Percentiles rank a stretch among this genome's conserved stretches.
These are phyloP conservation scores for Pseudogymnoascus sp. DNA, from an alignment of 2,329 filamentous ascomycete species.

Conservation along the genomic window DNA sequence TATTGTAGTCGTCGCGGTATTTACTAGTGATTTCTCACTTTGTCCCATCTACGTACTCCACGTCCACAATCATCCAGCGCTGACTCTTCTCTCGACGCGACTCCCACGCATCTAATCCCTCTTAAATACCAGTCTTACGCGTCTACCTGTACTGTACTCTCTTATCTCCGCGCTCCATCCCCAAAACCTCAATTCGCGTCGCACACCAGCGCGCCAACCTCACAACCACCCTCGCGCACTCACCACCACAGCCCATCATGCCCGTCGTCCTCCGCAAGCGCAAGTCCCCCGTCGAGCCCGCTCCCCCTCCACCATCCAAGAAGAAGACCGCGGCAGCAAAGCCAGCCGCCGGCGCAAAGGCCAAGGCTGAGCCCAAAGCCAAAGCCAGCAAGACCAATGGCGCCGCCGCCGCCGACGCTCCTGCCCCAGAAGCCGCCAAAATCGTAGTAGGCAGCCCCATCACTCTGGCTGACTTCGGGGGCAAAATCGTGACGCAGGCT, in stretches of 20 bases:
- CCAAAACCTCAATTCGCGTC: background rate
- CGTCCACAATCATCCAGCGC: background rate
- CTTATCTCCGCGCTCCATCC: background rate
- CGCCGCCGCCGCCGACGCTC: constrained; percentile 16
- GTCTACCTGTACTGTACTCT: background rate
- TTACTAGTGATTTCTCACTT: background rate
- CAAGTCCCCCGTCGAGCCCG: constrained; percentile 44
- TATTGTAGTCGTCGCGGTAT: background rate
- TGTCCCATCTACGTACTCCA: background rate
- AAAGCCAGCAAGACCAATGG: constrained; percentile 18
- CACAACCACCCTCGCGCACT: background rate
- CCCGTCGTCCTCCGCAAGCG: constrained; percentile 53
- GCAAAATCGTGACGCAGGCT: constrained; percentile 77
- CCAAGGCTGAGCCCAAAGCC: constrained; percentile 20
- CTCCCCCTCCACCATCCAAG: constrained; percentile 40
- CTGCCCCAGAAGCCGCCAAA: constrained; percentile 15
- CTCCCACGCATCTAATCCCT: background rate
- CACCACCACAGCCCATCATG: constrained; percentile 34
- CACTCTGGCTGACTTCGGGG: constrained; percentile 51
- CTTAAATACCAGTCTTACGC: background rate
- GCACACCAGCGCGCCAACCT: background rate
- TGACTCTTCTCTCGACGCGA: background rate
- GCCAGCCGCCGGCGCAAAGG: constrained; percentile 31
- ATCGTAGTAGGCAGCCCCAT: constrained; percentile 48
- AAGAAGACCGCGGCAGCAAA: constrained; percentile 35